A percentile compares a stretch with the other conserved stretches of the same genome.
phyloP scores from a whole-genome alignment of 2,329 filamentous ascomycete species.

The Fusarium keratoplasticum region DNA sequence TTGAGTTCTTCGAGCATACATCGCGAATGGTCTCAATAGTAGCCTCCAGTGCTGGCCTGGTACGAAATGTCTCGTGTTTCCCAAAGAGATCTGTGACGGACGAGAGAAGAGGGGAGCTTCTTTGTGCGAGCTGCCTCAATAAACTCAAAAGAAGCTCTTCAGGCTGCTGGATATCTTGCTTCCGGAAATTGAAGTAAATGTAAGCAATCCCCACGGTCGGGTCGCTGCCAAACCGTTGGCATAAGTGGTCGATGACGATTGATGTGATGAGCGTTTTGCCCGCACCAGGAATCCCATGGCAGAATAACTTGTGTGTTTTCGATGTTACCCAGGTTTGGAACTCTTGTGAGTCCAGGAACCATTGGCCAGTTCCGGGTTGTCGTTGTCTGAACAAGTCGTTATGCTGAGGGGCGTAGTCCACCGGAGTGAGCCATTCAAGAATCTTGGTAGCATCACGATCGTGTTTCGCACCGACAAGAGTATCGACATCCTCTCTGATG shows the following conservation, averaged over 20 bases:
- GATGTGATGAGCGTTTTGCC: conserved; percentile 2
- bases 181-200: neutral
- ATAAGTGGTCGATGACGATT: neutral
- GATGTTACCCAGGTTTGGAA: neutral
- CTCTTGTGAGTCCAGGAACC: neutral
- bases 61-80: neutral
- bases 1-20: neutral
- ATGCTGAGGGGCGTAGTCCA: conserved; percentile 1
- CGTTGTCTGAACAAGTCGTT: neutral
- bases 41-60: neutral
- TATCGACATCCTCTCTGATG: neutral
- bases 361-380: neutral
- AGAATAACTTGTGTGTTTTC: neutral
- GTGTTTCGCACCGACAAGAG: neutral
- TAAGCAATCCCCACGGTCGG: neutral
- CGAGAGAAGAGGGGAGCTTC: neutral
- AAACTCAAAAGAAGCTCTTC: neutral
- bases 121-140: neutral
- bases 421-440: neutral
- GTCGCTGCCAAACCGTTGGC: neutral
- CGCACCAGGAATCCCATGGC: conserved; percentile 7
- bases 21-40: neutral
- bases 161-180: neutral
- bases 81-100: neutral
- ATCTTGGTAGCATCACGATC: neutral